Conservation (phyloP, 306 rosid species). For the Citrullus mucosospermus region DNA sequence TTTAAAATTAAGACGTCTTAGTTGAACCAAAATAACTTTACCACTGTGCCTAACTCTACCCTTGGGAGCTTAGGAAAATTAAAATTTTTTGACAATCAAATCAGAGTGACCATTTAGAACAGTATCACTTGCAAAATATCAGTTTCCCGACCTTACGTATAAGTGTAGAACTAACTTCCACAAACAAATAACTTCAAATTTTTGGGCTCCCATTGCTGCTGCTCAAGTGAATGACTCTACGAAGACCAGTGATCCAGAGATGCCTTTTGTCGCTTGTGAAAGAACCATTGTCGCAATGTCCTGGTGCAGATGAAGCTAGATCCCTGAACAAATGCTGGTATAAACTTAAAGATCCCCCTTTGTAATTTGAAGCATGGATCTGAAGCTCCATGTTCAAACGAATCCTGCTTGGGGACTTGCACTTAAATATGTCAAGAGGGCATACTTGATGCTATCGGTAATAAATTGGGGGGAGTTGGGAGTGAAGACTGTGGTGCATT, state of each 20-base stretch:
- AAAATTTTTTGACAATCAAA: not conserved
- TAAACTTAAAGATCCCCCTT: not conserved
- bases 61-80: not conserved
- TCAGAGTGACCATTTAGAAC: not conserved
- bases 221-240: not conserved
- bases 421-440: not conserved
- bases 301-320: not conserved
- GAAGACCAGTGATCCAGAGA: not conserved
- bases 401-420: not conserved
- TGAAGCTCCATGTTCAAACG: not conserved
- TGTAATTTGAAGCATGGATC: not conserved
- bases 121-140: not conserved
- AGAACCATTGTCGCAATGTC: not conserved
- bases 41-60: not conserved
- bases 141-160: not conserved
- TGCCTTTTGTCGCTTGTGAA: not conserved
- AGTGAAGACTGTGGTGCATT: not conserved
- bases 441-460: not conserved
- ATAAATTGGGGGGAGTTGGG: not conserved
- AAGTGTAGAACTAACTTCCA: not conserved
- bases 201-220: not conserved
- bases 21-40: not conserved
- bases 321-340: not conserved
- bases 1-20: not conserved
- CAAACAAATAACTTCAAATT: not conserved